Conservation (phyloP, 169 alveolate genomes). For the Theileria luwenshuni region DNA sequence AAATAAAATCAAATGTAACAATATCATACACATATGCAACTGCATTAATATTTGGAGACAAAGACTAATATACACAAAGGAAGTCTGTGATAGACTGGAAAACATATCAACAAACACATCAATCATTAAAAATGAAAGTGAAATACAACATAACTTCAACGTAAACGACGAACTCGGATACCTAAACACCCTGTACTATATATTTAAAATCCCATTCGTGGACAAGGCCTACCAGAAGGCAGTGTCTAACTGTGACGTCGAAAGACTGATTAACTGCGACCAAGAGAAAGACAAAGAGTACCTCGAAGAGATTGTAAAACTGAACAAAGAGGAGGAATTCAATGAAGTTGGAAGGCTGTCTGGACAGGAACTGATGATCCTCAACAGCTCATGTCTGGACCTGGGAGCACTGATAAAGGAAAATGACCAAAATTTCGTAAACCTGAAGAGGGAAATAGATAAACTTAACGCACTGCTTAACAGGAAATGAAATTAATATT, state of each 20-base stretch:
- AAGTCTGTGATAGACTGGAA: conserved; percentile 50
- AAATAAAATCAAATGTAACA: conserved; percentile 48
- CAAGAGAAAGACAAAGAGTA: conserved; percentile 7
- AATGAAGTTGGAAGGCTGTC: conserved; percentile 55
- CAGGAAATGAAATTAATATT: conserved; percentile 7
- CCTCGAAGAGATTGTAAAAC: conserved; percentile 16
- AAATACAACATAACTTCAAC: conserved; percentile 16
- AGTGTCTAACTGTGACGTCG: conserved; percentile 23
- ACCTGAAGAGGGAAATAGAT: conserved; percentile 43
- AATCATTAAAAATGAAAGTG: not conserved
- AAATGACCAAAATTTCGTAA: conserved; percentile 30
- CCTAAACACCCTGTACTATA: conserved; percentile 30
- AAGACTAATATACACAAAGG: conserved; percentile 35
- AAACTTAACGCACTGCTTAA: conserved; percentile 24
- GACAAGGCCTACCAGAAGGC: conserved; percentile 52
- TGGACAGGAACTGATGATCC: conserved; percentile 62
- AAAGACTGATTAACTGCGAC: conserved; percentile 7
- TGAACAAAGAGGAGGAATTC: conserved; percentile 27
- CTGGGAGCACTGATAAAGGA: conserved; percentile 66
- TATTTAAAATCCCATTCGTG: conserved; percentile 58
- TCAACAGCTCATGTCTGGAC: conserved; percentile 64
- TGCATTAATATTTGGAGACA: conserved; percentile 65
- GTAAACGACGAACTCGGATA: conserved; percentile 59
- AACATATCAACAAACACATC: conserved; percentile 20
- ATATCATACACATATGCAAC: conserved; percentile 42